Percentiles rank a stretch among this genome's conserved stretches.
phyloP scores from a whole-genome alignment of 345 rosid species.

The Boechera stricta region DNA sequence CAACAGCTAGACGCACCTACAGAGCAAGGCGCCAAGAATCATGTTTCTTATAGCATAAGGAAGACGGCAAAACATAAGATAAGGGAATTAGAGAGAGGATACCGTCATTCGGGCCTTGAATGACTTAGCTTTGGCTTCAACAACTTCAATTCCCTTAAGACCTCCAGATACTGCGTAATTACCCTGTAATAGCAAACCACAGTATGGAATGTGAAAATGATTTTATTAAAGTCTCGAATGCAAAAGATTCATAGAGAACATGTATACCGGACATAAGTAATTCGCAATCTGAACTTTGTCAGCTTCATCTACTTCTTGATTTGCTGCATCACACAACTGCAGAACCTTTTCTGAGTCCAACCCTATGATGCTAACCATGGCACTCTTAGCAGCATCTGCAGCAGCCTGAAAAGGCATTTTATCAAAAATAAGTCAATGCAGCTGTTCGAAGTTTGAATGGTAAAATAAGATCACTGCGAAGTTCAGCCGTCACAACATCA shows the following conservation, averaged over 20 bases:
- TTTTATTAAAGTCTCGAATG: constrained; percentile 4
- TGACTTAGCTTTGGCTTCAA: constrained; percentile 92
- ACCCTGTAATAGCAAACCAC: constrained; percentile 56
- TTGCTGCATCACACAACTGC: constrained; percentile 90
- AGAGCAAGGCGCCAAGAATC: not conserved
- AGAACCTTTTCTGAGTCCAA: constrained; percentile 85
- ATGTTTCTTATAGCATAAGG: constrained; percentile 19
- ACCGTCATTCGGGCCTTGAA: constrained; percentile 98
- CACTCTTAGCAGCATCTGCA: constrained; percentile 93
- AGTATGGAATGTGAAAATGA: not conserved
- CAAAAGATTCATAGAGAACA: constrained; percentile 33
- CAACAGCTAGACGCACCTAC: constrained; percentile 96
- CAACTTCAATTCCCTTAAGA: constrained; percentile 85
- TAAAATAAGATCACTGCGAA: constrained; percentile 5
- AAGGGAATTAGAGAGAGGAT: constrained; percentile 6
- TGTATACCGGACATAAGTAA: constrained; percentile 55
- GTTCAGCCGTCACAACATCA: not conserved
- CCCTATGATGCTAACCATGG: constrained; percentile 96
- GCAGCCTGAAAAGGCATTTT: constrained; percentile 66
- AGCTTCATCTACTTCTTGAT: constrained; percentile 80
- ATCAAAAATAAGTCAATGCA: constrained; percentile 23
- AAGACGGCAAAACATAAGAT: not conserved
- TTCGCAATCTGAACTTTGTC: constrained; percentile 95
- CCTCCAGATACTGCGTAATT: constrained; percentile 99
- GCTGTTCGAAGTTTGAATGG: constrained; percentile 13